Percentiles rank a stretch among this genome's conserved stretches.
Conservation (phyloP, 2,329 filamentous ascomycete species). For the Aspergillus unguis region DNA sequence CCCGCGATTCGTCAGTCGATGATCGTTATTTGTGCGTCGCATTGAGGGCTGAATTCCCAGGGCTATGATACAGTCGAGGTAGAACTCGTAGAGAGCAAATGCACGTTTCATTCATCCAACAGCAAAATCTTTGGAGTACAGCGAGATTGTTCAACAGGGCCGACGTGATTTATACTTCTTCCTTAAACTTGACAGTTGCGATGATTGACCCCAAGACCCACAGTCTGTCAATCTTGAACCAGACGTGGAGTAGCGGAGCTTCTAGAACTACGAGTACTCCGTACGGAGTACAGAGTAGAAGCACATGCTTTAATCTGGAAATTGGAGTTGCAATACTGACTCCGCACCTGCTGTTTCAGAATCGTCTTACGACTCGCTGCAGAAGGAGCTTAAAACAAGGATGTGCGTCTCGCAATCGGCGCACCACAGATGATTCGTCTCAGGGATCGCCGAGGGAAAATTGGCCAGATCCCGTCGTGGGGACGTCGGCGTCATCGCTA, state of each 20-base stretch:
- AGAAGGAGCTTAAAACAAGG: background rate
- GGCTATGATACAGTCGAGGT: no score
- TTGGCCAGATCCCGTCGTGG: slow-evolving; percentile 1
- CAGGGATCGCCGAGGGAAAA: background rate
- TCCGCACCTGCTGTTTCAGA: background rate
- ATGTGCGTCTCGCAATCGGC: background rate
- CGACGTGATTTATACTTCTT: background rate
- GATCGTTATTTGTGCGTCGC: no score
- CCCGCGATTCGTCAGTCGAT: no score
- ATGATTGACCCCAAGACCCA: background rate
- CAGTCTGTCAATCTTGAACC: background rate
- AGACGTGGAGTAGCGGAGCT: background rate
- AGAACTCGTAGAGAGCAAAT: no score
- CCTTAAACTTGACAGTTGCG: background rate
- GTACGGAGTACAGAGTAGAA: background rate
- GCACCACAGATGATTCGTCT: background rate
- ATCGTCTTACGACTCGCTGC: background rate
- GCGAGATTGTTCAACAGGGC: no score
- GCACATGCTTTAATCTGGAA: background rate
- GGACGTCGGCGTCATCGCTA: slow-evolving; percentile 2
- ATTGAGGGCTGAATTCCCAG: no score
- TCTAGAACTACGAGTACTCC: background rate
- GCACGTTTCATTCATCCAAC: no score
- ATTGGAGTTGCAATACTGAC: slow-evolving; percentile 3
- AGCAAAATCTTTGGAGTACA: no score